phyloP scores from a whole-genome alignment of 371 early-diverging fungal genomes.

The Zychaea mexicana region DNA sequence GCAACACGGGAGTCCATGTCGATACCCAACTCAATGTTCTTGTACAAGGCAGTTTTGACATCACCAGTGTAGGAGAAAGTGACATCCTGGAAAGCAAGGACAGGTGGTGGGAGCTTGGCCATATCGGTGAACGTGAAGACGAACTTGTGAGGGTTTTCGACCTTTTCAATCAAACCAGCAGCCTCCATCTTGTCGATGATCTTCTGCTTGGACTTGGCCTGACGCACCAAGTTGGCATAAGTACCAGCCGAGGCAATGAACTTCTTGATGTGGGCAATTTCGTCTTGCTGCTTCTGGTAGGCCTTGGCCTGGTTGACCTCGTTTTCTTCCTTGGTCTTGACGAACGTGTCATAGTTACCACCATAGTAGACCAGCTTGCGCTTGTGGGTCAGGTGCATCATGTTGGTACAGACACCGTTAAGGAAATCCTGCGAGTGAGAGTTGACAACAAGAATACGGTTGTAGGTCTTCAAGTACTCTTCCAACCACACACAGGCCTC shows the following conservation, averaged over 20 bases:
- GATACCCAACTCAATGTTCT: slow-evolving; percentile 87
- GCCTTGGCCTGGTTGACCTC: slow-evolving; percentile 98
- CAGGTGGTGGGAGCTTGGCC: slow-evolving; percentile 96
- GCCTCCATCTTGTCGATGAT: slow-evolving; percentile 99
- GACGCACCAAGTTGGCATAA: slow-evolving; percentile 97
- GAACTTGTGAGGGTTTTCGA: slow-evolving; percentile 72
- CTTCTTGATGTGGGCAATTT: slow-evolving; percentile 98
- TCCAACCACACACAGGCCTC: slow-evolving; percentile 98
- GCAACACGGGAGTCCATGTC: slow-evolving; percentile 97
- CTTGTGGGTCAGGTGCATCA: slow-evolving; percentile 87
- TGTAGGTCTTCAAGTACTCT: slow-evolving; percentile 92
- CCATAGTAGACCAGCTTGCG: slow-evolving; percentile 91
- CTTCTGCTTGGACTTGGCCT: slow-evolving; percentile 99
- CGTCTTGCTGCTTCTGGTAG: slow-evolving; percentile 96
- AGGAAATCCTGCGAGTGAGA: slow-evolving; percentile 99
- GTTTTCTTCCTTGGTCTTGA: slow-evolving; percentile 92
- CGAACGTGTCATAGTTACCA: slow-evolving; percentile 98
- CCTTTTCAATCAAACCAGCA: slow-evolving; percentile 94
- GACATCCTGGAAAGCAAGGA: slow-evolving; percentile 91
- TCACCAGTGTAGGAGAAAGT: slow-evolving; percentile 90
- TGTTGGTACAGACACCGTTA: slow-evolving; percentile 97
- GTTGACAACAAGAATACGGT: slow-evolving; percentile 93
- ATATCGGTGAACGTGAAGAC: slow-evolving; percentile 88
- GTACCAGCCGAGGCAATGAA: slow-evolving; percentile 99
- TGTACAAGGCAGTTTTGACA: slow-evolving; percentile 83